A percentile compares a stretch with the other conserved stretches of the same genome.
These are phyloP conservation scores for Salvia sclarea DNA, from an alignment of 305 asterid genomes.

Conservation along the genomic window DNA sequence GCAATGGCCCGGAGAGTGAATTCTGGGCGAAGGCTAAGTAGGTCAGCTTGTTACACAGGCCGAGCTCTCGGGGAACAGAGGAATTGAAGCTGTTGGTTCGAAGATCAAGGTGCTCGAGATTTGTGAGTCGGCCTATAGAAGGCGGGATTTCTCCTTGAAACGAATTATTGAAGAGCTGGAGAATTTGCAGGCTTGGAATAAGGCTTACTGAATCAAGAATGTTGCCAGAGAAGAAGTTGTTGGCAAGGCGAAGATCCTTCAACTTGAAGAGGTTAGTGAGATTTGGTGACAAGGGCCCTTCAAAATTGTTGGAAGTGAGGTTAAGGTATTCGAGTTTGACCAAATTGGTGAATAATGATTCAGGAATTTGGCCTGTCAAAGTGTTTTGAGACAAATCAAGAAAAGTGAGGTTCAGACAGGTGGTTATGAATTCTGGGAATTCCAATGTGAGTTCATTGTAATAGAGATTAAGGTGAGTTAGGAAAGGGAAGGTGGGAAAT, in stretches of 20 bases:
- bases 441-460: constrained; percentile 37
- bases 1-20: constrained; percentile 61
- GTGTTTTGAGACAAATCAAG: constrained; percentile 51
- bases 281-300: constrained; percentile 42
- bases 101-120: constrained; percentile 44
- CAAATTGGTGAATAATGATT: constrained; percentile 26
- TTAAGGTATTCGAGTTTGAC: constrained; percentile 42
- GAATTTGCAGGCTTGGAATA: constrained; percentile 28
- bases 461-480: constrained; percentile 40
- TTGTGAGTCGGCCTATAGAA: constrained; percentile 47
- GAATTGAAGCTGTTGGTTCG: constrained; percentile 38
- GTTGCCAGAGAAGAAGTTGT: constrained; percentile 35
- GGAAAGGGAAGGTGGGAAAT: constrained; percentile 38
- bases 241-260: constrained; percentile 36
- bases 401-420: constrained; percentile 45
- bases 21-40: constrained; percentile 58
- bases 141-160: constrained; percentile 48
- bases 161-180: constrained; percentile 43
- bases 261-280: constrained; percentile 41
- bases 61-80: constrained; percentile 56
- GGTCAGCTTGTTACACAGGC: constrained; percentile 56
- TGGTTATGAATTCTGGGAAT: constrained; percentile 47
- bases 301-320: constrained; percentile 37
- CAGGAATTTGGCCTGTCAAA: constrained; percentile 45
- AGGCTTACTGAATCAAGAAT: constrained; percentile 35